Evolutionary conservation across 805 yeast species (phyloP), one percentile per base, ranked within the genome.

Genomic region (Starmerella lactis-condensi): DNA sequence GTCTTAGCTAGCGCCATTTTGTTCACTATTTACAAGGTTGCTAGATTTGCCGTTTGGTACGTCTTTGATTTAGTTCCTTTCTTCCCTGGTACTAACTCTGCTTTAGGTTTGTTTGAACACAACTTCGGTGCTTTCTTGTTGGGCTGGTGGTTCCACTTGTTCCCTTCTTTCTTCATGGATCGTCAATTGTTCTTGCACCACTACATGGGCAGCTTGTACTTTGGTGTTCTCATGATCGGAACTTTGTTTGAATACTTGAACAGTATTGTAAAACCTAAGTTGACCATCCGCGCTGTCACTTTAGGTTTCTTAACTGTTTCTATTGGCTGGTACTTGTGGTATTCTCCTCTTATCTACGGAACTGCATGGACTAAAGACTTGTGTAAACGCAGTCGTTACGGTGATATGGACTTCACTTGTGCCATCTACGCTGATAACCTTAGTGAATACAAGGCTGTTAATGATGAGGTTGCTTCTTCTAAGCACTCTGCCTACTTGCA

Each of bases 161-260:
- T 63, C 25, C 85, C 89, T 13, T 70, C 65, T 38, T 57, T 64
- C 46, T 58, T 83, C 36, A 83, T 83, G 96, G 82, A 72, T 16
- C 72, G 96, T 58, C 95, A 83, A 58, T 56, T 83, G 56, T 83
- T 85, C 60, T 61, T 83, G 51, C 96, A 83, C 54, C 96, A 83
- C 55, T 85, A 85, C 54, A 58, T 89, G 43, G 95, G 94, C 34
- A 79, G 96, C 2, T 66, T 79, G 32, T 89, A 81, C 58, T 89
- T 89, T 55, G 89, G 81, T 28, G 61, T 78, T 32, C 61, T 79
- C 40, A 78, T 75, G 2, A 58, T 79, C 31, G 77, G 76, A n/a
- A 83, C 75, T 44, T 46, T 38, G 24, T 47, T 56, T 45, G 61
- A 60, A 39, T 45, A 54, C 24, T 17, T 54, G 24, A 37, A 47